These are phyloP conservation scores for Trichoderma erinaceum DNA, from an alignment of 495 filamentous ascomycete genomes.

Conservation along the genomic window DNA sequence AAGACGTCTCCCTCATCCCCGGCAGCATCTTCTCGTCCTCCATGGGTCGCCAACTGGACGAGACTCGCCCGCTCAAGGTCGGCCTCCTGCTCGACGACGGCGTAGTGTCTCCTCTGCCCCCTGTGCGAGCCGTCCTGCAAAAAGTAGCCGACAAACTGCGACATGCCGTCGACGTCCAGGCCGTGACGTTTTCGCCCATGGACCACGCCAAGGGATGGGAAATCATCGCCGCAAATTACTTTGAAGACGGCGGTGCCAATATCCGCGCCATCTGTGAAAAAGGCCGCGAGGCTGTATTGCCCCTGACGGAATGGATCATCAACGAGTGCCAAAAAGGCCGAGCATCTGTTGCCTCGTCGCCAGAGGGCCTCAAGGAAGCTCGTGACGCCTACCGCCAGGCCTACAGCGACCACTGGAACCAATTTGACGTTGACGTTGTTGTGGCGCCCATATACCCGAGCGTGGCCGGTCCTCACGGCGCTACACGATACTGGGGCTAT, in stretches of 20 bases:
- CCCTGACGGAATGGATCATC: constrained; percentile 9
- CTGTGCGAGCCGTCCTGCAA: neutral
- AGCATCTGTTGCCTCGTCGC: neutral
- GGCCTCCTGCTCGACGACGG: constrained; percentile 11
- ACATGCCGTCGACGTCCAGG: neutral
- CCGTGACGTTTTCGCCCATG: neutral
- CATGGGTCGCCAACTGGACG: constrained; percentile 10
- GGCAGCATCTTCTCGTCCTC: constrained; percentile 1
- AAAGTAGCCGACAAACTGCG: neutral
- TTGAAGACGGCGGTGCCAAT: constrained; percentile 7
- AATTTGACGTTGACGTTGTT: neutral
- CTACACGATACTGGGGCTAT: constrained; percentile 8
- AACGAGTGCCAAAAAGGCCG: constrained; percentile 7
- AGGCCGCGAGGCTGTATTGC: neutral
- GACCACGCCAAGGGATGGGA: constrained; percentile 1
- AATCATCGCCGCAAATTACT: constrained; percentile 4
- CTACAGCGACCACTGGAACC: constrained; percentile 12
- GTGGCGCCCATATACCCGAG: neutral
- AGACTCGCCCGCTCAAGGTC: constrained; percentile 10
- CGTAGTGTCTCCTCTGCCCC: neutral
- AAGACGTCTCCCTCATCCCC: constrained; percentile 3
- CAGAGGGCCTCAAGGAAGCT: constrained; percentile 6
- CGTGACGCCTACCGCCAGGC: neutral
- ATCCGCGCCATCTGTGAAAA: constrained; percentile 4
- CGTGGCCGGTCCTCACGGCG: neutral